Conservation (phyloP, 805 yeast species). For the Pichia scutulata region DNA sequence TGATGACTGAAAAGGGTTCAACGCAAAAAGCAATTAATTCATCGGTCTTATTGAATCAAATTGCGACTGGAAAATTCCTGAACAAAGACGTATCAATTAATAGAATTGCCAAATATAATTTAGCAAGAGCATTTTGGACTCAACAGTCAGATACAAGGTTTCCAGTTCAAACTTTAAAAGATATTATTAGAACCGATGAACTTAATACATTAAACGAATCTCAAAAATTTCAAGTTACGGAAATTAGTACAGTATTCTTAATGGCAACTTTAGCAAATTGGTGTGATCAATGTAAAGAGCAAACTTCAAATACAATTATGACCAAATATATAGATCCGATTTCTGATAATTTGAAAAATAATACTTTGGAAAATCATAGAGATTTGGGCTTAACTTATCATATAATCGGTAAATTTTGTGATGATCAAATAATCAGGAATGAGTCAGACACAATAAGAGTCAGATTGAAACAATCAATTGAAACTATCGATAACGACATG, state of each 20-base stretch:
- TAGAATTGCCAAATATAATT: slow-evolving; percentile 33
- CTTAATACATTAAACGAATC: neutral
- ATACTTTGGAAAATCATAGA: slow-evolving; percentile 13
- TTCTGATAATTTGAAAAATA: slow-evolving; percentile 18
- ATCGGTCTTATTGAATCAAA: slow-evolving; percentile 36
- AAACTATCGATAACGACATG: slow-evolving; percentile 39
- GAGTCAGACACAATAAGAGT: slow-evolving; percentile 39
- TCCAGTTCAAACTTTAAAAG: slow-evolving; percentile 49
- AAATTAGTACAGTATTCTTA: slow-evolving; percentile 8
- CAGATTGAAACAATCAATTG: slow-evolving; percentile 21
- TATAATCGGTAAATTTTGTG: slow-evolving; percentile 67
- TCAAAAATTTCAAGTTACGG: neutral
- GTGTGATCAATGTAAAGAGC: slow-evolving; percentile 66
- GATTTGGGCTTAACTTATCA: slow-evolving; percentile 41
- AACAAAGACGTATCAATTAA: slow-evolving; percentile 9
- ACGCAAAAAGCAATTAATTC: slow-evolving; percentile 46
- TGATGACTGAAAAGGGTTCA: slow-evolving; percentile 32
- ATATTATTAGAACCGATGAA: slow-evolving; percentile 18
- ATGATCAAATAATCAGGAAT: slow-evolving; percentile 45
- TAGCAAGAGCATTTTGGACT: slow-evolving; percentile 61
- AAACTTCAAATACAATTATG: slow-evolving; percentile 52
- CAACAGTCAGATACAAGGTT: slow-evolving; percentile 43
- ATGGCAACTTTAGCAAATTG: slow-evolving; percentile 49
- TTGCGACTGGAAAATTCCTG: slow-evolving; percentile 24
- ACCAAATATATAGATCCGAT: slow-evolving; percentile 46